Evolutionary conservation across 139 green algal genomes (phyloP).

Genomic region (Nannochloris sp.): DNA sequence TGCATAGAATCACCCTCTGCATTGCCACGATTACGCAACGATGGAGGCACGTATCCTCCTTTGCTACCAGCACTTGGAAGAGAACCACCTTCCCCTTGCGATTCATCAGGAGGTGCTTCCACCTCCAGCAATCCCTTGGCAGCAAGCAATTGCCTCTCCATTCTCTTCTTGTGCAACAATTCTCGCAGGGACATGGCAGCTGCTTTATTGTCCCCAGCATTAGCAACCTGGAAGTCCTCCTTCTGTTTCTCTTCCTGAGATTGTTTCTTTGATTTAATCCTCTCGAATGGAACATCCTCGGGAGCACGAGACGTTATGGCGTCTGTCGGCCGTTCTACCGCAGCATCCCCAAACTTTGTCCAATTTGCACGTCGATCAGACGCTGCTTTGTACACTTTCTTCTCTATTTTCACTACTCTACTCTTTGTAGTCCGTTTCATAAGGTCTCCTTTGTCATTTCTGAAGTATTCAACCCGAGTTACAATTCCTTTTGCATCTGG

Average conservation of each 20-base stretch:
- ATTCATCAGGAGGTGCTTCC: conserved; percentile 50
- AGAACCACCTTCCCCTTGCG: conserved; percentile 16
- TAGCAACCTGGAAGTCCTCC: conserved; percentile 60
- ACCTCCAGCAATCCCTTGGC: conserved; percentile 64
- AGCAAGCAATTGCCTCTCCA: conserved; percentile 81
- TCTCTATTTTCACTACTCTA: conserved; percentile 80
- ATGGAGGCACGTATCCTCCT: conserved; percentile 81
- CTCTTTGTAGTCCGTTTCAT: conserved; percentile 86
- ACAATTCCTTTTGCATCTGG: conserved; percentile 87
- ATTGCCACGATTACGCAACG: conserved; percentile 46
- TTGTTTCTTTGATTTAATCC: conserved; percentile 60
- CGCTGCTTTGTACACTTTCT: conserved; percentile 74
- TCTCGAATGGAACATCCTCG: conserved; percentile 94
- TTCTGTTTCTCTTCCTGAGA: conserved; percentile 79
- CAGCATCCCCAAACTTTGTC: conserved; percentile 79
- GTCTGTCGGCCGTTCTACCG: conserved; percentile 42
- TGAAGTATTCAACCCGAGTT: conserved; percentile 77
- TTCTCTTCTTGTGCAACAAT: conserved; percentile 77
- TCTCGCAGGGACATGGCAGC: conserved; percentile 60
- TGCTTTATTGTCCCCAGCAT: conserved; percentile 51
- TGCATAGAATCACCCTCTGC: conserved; percentile 26
- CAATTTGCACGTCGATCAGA: conserved; percentile 59
- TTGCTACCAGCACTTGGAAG: conserved; percentile 37
- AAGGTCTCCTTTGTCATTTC: conserved; percentile 85
- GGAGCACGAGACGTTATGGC: conserved; percentile 53